Base-by-base conservation (phyloP, 805 yeast genomes). In the Candida coquimbonensis region DNA sequence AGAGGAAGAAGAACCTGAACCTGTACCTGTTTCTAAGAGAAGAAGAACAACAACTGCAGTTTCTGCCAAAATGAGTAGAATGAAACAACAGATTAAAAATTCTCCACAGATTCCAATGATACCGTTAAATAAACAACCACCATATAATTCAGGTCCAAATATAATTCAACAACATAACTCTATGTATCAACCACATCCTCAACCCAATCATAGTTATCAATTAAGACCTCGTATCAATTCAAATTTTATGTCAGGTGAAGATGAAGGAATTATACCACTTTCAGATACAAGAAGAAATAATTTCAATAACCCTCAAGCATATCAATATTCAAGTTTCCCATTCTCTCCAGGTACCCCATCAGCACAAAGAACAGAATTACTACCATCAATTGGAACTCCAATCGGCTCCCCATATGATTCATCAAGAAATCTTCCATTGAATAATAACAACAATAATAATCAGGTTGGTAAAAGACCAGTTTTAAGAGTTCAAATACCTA, bases 401-500 rank as follows among this genome's bases (percentile, higher is more conserved):
- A 39, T 47, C 13, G 45, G 12, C 16, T 16, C 45, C 6, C 50
- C 44, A 17, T 49, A 38, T 40, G 43, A 43, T 24, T 38, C 52
- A 4, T 42, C 50, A 7, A 50, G 61, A 7, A 56, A 60, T 2
- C 50, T 62, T 12, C 40, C 54, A 1, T 33, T 57, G 36, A 59
- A 56, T 43, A 57, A 46, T 45, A 55, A 38, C 24, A 21, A 21
- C 7, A 21, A 21, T 21, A 21, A 21, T 21, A 21, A 21, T 21
- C 5, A 21, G 39, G 53, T 56, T 13, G 50, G 50, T 38, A 45
- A 54, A 11, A 53, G 63, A 36, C 63, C 63, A 1, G 47, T 55
- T 3, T 38, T 60, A 9, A 47, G 62, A 25, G 62, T 60, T 9
- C 59, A 60, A 44, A 60, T 59, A 11, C 63, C 63, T 6, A 43